Base-by-base conservation (phyloP, 2,329 filamentous ascomycete species). In the Didymosphaeria variabile region DNA sequence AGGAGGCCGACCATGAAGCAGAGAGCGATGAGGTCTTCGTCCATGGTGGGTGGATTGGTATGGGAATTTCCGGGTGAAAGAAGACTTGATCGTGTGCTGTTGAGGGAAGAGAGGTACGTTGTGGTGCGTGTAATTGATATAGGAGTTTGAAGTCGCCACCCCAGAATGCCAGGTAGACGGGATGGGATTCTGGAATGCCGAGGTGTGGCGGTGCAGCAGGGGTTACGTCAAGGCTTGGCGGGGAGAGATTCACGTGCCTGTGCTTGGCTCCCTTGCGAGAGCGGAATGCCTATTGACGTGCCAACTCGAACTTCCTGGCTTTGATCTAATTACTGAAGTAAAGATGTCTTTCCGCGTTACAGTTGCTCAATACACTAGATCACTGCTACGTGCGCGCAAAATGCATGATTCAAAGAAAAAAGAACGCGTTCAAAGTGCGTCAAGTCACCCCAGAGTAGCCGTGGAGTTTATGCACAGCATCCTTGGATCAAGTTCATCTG, bases 1-100 rank as follows among this genome's bases (percentile, higher is more conserved):
- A 73, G 68, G 44, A 71, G 59, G 56, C 66, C 59, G 64, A 74
- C 67, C 21, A 72, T 63, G 60, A 64, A 62, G 63, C 65, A 59
- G 55, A 71, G 59, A 26, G 67, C 67, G 55, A 74, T 63, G 46
- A 73, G 65, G 6, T 73, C 72, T 70, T 73, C 68, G 61, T 73
- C 71, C 72, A 74, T 74, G 50, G 1, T 66, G 59, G 3, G 21
- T 7, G 17, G 38, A 6, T 55, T 21, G 26, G n/a, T 2, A 26
- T 19, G n/a, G 38, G 17, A 10, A 31, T 1, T 29, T 31, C 2
- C 6, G 26, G 26, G 26, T 29, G 26, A 29, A 29, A 8, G 23
- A 21, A 3, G 19, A 9, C 3, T 10, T 31, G 36, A 5, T 26
- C 42, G 12, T 52, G n/a, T 13, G 10, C 36, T 31, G 15, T 10